A percentile compares a stretch with the other conserved stretches of the same genome.
Evolutionary conservation across 306 rosid genomes (phyloP).

Genomic region (Cotoneaster glaucophyllus): DNA sequence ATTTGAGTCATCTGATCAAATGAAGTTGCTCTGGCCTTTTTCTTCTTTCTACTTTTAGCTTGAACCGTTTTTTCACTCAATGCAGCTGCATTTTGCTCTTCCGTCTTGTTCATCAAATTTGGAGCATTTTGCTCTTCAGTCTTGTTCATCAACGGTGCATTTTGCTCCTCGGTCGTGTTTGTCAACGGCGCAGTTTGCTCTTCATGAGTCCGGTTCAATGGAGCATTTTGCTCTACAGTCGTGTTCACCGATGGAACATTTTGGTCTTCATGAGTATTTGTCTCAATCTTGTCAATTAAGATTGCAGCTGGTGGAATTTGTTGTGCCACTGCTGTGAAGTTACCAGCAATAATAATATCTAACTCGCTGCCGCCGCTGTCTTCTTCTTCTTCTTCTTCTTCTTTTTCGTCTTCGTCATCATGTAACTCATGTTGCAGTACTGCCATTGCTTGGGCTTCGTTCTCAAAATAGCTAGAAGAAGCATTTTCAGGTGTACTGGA

Average conservation of each 20-base stretch:
- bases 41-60: not conserved
- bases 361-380: not conserved
- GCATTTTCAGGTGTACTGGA: not conserved
- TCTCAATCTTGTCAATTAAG: conserved; percentile 9
- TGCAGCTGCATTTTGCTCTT: not conserved
- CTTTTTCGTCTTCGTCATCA: not conserved
- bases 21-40: not conserved
- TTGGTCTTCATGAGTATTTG: not conserved
- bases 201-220: conserved; percentile 4
- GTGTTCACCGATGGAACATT: not conserved
- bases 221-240: conserved; percentile 12
- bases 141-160: not conserved
- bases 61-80: not conserved
- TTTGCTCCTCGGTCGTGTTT: not conserved
- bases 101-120: not conserved
- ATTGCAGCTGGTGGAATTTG: conserved; percentile 9
- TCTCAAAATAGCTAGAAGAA: not conserved
- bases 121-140: conserved; percentile 13
- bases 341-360: not conserved
- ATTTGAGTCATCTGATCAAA: not conserved
- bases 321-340: conserved; percentile 23
- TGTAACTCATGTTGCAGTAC: conserved; percentile 10
- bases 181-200: not conserved
- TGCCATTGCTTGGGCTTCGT: not conserved
- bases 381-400: conserved; percentile 14